phyloP scores from a whole-genome alignment of 495 filamentous ascomycete species.

The Pseudomonodictys pantanalensis region DNA sequence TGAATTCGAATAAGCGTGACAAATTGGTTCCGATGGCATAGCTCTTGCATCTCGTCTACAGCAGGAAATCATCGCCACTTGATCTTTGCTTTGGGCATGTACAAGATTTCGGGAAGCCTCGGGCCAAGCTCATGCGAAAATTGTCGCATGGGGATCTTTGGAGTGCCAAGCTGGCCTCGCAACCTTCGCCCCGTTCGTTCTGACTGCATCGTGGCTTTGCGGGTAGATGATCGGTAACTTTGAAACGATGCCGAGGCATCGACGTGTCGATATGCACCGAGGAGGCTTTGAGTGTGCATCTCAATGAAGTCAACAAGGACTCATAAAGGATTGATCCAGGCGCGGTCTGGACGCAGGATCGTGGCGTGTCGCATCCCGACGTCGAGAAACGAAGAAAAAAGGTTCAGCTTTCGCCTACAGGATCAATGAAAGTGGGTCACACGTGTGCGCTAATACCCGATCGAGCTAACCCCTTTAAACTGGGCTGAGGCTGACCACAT shows the following conservation, averaged over 20 bases:
- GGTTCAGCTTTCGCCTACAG: background rate
- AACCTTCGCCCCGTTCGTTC: background rate
- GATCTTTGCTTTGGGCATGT: no score
- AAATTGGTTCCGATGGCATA: conserved; percentile 26
- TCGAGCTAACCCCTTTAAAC: background rate
- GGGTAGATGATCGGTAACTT: background rate
- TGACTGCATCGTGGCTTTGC: background rate
- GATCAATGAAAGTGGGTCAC: background rate
- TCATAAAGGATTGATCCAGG: no score
- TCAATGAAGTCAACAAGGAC: no score
- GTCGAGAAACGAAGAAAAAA: background rate
- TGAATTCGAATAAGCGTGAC: conserved; percentile 31
- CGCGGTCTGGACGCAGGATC: no score
- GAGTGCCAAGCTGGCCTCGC: background rate
- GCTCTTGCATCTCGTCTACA: background rate
- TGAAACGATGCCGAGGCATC: background rate
- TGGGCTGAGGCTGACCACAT: background rate
- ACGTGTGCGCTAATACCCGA: background rate
- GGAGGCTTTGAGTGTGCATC: no score
- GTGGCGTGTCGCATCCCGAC: background rate
- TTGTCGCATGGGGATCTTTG: background rate
- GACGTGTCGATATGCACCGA: no score
- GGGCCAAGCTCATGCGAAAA: no score
- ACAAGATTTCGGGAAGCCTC: no score
- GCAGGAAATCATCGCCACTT: no score